Conservation (phyloP, 371 early-diverging fungal genomes). For the Mortierella sp. region DNA sequence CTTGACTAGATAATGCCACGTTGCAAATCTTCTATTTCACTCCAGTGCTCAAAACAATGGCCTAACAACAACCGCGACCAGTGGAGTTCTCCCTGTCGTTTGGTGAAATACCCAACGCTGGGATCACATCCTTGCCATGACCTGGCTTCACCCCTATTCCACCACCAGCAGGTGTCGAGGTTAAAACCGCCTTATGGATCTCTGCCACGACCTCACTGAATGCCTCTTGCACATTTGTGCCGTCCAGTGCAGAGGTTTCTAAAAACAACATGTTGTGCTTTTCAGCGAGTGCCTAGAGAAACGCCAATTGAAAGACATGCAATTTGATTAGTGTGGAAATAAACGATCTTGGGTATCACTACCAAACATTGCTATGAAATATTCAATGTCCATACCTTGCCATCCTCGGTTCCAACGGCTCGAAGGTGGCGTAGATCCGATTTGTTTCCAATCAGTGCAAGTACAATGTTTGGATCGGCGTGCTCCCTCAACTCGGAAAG, state of each 20-base stretch:
- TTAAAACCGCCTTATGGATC: conserved; percentile 24
- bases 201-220: conserved; percentile 75
- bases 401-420: conserved; percentile 32
- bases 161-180: conserved; percentile 6
- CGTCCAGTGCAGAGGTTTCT: conserved; percentile 81
- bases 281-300: conserved; percentile 22
- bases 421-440: conserved; percentile 35
- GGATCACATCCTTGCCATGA: conserved; percentile 20
- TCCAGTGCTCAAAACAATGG: background rate
- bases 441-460: conserved; percentile 42
- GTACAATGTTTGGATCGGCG: conserved; percentile 20
- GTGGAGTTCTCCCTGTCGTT: background rate
- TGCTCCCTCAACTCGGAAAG: conserved; percentile 47
- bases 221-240: conserved; percentile 77
- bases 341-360: background rate
- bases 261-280: conserved; percentile 74
- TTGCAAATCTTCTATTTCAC: background rate
- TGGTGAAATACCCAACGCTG: conserved; percentile 1
- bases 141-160: conserved; percentile 14
- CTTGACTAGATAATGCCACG: background rate
- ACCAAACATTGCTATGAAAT: background rate
- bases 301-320: background rate
- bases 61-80: background rate
- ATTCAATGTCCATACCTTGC: conserved; percentile 6
- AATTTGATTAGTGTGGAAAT: background rate